Base-by-base conservation (phyloP, 192 early-diverging fungal species). In the Jimgerdemannia lactiflua region DNA sequence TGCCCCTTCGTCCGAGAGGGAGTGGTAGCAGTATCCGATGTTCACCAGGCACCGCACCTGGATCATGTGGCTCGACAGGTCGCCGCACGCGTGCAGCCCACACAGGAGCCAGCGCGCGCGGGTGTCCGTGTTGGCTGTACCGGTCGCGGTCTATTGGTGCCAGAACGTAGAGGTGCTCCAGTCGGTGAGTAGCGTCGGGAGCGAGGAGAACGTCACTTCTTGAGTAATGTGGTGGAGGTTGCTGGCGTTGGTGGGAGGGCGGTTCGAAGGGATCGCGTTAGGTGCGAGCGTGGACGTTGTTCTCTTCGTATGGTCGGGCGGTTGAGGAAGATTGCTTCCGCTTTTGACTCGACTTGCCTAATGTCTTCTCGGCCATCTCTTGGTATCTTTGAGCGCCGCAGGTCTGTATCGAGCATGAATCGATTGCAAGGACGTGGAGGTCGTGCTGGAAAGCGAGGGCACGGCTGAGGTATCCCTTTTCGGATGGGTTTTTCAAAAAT, bases 1-100 rank as follows among this genome's bases (percentile, higher is more conserved):
- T 14, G 11, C 69, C 11, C 29, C 19, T 18, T 49, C 18, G 17
- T 94, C 92, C 0, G 93, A 85, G 17, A 96, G 82, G 75, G 83
- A 86, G 81, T 97, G 94, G 78, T 97, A 96, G 81, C 95, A 97
- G 86, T 94, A 95, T 9, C 92, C 91, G 10, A 94, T 92, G 65
- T 86, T 84, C 11, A 90, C 91, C 44, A 94, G 76, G 14, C 83
- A 82, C 4, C 70, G 39, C 7, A 79, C 82, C 63, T 87, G 83
- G 8, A 96, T 84, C 74, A 94, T 89, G 2, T 89, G 88, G 64
- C 90, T 89, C 4, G 92, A 87, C 70, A 97, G 77, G 74, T 96
- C 91, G 6, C 96, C 96, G 75, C 96, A 97, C 0, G 94, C 86
- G 74, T 97, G 94, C 8, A 95, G 83, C 8, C 95, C 94, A 71